Conservation (phyloP, 768 basidiomycete species). For the Pleurotus tuber-regium region DNA sequence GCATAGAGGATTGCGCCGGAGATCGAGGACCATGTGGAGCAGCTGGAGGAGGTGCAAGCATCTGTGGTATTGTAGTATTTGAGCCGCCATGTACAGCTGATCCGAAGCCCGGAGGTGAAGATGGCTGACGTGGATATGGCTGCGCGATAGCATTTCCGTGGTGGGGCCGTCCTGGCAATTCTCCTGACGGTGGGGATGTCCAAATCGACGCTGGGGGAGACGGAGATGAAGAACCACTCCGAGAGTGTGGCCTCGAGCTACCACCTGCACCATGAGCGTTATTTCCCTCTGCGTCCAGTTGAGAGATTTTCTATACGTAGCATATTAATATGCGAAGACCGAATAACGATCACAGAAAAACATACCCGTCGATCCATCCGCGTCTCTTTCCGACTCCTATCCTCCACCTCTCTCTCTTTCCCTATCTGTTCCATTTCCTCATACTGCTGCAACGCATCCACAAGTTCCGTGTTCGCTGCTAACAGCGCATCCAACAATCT, state of each 20-base stretch:
- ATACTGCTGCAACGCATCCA: conserved; percentile 68
- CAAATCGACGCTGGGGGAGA: conserved; percentile 31
- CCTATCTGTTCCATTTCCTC: conserved; percentile 76
- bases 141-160: background rate
- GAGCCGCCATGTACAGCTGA: conserved; percentile 14
- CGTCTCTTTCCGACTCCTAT: conserved; percentile 67
- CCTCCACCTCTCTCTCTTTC: conserved; percentile 59
- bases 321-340: background rate
- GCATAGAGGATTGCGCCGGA: conserved; percentile 41
- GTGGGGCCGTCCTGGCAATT: background rate
- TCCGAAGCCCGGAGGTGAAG: conserved; percentile 14
- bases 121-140: conserved; percentile 19
- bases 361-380: conserved; percentile 67
- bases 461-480: conserved; percentile 67
- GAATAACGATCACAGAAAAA: conserved; percentile 12
- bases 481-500: conserved; percentile 70
- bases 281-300: conserved; percentile 33
- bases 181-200: conserved; percentile 24
- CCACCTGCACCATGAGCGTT: conserved; percentile 23
- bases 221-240: conserved; percentile 41
- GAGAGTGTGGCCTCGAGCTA: conserved; percentile 36
- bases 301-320: conserved; percentile 27
- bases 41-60: conserved; percentile 62
- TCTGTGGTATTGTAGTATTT: conserved; percentile 14
- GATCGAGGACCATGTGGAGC: conserved; percentile 73